A percentile compares a stretch with the other conserved stretches of the same genome.
These are phyloP conservation scores for Anisodus tanguticus DNA, from an alignment of 257 asterid species.

Conservation along the genomic window DNA sequence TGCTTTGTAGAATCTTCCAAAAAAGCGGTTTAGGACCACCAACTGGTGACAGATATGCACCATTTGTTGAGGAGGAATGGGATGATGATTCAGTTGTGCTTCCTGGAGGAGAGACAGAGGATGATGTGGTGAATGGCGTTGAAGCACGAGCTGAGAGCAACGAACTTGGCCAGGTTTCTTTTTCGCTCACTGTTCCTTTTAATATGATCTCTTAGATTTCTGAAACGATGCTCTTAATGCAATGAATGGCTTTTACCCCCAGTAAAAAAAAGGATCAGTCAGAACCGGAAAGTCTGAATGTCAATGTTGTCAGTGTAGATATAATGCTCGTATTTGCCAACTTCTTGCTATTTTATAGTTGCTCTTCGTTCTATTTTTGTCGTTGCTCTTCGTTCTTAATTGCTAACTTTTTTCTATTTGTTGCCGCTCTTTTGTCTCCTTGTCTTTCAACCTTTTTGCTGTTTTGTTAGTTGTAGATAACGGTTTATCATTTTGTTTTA, in stretches of 20 bases:
- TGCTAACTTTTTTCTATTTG: not conserved
- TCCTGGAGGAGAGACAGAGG: constrained; percentile 64
- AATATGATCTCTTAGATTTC: not conserved
- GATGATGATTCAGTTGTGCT: constrained; percentile 62
- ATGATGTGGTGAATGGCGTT: constrained; percentile 62
- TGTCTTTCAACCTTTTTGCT: not conserved
- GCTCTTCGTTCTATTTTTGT: not conserved
- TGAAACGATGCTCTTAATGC: not conserved
- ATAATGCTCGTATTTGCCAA: not conserved
- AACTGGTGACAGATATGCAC: constrained; percentile 92
- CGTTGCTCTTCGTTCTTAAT: not conserved
- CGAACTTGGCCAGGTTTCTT: constrained; percentile 55
- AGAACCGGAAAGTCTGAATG: not conserved
- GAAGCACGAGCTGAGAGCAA: constrained; percentile 55
- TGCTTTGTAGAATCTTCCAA: constrained; percentile 94
- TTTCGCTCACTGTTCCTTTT: not conserved
- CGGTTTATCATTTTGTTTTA: constrained; percentile 10
- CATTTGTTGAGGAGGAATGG: constrained; percentile 98
- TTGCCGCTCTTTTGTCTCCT: not conserved
- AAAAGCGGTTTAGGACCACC: constrained; percentile 97
- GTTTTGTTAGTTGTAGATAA: not conserved
- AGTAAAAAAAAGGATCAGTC: not conserved
- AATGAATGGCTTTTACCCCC: not conserved
- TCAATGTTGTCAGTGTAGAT: not conserved
- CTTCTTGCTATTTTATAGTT: not conserved